These are phyloP conservation scores for Magnolia changhungtana DNA, from an alignment of 164 flowering plant species.

Conservation along the genomic window DNA sequence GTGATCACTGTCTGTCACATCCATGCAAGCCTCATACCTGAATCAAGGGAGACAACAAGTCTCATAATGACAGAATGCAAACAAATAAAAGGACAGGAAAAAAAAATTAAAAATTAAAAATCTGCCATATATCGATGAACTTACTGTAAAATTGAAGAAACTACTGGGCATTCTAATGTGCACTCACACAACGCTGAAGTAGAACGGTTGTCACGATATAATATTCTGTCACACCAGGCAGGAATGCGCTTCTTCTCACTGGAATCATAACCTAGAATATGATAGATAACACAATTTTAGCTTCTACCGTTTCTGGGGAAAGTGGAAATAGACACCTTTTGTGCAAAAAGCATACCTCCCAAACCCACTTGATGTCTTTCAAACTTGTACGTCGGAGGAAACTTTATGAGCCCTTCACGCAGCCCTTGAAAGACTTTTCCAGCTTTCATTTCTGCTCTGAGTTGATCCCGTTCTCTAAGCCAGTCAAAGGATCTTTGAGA, in stretches of 20 bases:
- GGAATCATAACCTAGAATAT: conserved; percentile 86
- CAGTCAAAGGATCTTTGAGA: conserved; percentile 98
- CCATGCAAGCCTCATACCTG: conserved; percentile 99
- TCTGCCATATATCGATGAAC: conserved; percentile 15
- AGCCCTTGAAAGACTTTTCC: conserved; percentile 97
- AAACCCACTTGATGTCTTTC: conserved; percentile 79
- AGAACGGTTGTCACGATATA: conserved; percentile 80
- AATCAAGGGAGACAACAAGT: neutral
- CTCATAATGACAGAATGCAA: neutral
- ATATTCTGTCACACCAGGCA: conserved; percentile 97
- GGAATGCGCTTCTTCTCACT: conserved; percentile 99
- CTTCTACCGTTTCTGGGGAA: neutral
- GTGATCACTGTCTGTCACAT: conserved; percentile 97
- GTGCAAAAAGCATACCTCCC: conserved; percentile 48
- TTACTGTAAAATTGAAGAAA: conserved; percentile 59
- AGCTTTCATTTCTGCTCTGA: conserved; percentile 89
- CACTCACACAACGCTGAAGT: conserved; percentile 43
- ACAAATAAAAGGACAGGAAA: neutral
- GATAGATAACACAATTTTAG: neutral
- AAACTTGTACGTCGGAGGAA: conserved; percentile 98
- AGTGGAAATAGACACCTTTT: neutral
- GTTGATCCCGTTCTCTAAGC: conserved; percentile 97
- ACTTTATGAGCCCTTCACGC: conserved; percentile 84
- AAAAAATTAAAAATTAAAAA: neutral
- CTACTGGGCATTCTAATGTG: conserved; percentile 81